Conservation (phyloP, 2,329 filamentous ascomycete genomes). For the Ascochyta fabae region DNA sequence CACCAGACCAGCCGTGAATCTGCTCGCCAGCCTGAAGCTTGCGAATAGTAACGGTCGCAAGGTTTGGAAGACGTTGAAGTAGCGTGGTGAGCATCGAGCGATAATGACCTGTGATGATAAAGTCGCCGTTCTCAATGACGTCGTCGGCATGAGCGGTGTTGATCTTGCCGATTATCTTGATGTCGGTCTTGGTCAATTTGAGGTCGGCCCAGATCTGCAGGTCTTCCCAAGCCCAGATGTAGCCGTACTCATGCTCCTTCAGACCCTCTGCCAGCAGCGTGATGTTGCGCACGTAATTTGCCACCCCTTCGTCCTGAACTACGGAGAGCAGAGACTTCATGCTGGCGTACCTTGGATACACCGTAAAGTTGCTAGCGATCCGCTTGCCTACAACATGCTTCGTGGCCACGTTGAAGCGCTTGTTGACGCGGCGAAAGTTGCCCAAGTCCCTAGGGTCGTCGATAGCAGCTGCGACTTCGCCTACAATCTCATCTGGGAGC, state of each 20-base stretch:
- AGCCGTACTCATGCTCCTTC: slow-evolving; percentile 16
- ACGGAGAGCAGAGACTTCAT: slow-evolving; percentile 2
- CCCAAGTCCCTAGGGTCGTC: neutral
- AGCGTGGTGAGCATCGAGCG: slow-evolving; percentile 17
- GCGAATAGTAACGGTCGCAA: slow-evolving; percentile 17
- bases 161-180: slow-evolving; percentile 7
- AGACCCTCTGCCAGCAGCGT: slow-evolving; percentile 19
- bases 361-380: neutral
- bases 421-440: slow-evolving; percentile 9
- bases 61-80: slow-evolving; percentile 14
- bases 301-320: neutral
- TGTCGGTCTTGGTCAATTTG: slow-evolving; percentile 4
- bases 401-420: neutral
- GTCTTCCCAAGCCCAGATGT: slow-evolving; percentile 27
- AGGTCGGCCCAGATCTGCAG: slow-evolving; percentile 5
- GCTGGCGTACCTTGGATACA: slow-evolving; percentile 13
- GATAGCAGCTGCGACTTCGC: slow-evolving; percentile 1
- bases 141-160: slow-evolving; percentile 14
- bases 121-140: slow-evolving; percentile 4
- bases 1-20: slow-evolving; percentile 19
- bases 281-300: slow-evolving; percentile 5
- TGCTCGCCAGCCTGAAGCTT: slow-evolving; percentile 27
- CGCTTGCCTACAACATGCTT: neutral
- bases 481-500: slow-evolving; percentile 6
- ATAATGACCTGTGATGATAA: slow-evolving; percentile 22